Conservation (phyloP, 306 rosid genomes). For the Prunus mongolica region DNA sequence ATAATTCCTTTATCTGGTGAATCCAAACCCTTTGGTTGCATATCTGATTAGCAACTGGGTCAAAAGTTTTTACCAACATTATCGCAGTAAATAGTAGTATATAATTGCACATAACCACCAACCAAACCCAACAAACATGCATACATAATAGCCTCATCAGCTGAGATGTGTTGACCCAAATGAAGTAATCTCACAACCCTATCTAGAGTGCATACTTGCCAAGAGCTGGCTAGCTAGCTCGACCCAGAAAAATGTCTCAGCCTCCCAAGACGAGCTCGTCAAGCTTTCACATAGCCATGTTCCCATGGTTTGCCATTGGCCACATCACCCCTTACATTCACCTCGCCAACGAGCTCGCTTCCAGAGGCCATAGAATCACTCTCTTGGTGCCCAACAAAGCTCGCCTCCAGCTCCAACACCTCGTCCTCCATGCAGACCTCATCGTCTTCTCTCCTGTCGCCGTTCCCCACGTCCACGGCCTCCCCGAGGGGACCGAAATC, state of each 20-base stretch:
- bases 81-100: no score
- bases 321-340: conserved; percentile 55
- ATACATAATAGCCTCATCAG: no score
- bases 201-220: not conserved
- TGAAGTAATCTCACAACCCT: not conserved
- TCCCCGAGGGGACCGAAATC: conserved; percentile 37
- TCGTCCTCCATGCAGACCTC: conserved; percentile 32
- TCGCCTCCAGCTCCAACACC: conserved; percentile 16
- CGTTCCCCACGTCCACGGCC: conserved; percentile 38
- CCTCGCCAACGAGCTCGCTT: conserved; percentile 48
- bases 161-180: no score
- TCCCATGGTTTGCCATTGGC: conserved; percentile 58
- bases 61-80: no score
- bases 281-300: conserved; percentile 34
- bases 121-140: no score
- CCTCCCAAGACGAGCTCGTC: not conserved
- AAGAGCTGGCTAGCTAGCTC: not conserved
- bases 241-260: not conserved
- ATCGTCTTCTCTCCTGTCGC: conserved; percentile 28
- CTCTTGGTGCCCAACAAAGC: conserved; percentile 39
- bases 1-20: no score
- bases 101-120: no score
- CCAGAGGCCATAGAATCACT: conserved; percentile 35
- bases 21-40: no score
- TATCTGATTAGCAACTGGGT: no score